A percentile compares a stretch with the other conserved stretches of the same genome.
phyloP scores from a whole-genome alignment of 768 basidiomycete species.

The Phallus indusiatus region DNA sequence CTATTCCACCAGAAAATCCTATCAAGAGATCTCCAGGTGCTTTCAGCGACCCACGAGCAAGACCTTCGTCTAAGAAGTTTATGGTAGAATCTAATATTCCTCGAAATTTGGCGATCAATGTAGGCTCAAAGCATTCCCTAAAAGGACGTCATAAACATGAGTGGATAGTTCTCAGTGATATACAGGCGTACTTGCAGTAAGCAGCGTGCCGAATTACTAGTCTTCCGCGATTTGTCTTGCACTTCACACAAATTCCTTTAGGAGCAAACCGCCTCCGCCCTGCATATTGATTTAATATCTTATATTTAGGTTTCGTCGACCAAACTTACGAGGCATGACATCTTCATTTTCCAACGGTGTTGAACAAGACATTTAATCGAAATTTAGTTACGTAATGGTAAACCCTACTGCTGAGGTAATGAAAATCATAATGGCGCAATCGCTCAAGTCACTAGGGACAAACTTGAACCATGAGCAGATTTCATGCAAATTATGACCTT shows the following conservation, averaged over 20 bases:
- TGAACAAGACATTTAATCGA: slow-evolving; percentile 33
- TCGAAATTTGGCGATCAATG: slow-evolving; percentile 55
- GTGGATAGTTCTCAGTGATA: neutral
- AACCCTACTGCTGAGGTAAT: neutral
- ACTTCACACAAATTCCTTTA: slow-evolving; percentile 61
- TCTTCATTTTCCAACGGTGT: slow-evolving; percentile 52
- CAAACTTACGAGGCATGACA: slow-evolving; percentile 57
- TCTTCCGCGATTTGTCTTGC: slow-evolving; percentile 55
- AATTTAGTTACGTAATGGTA: neutral
- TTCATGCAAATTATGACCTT: slow-evolving; percentile 31
- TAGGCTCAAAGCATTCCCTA: slow-evolving; percentile 59
- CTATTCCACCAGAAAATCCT: slow-evolving; percentile 71
- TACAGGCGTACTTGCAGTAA: slow-evolving; percentile 63
- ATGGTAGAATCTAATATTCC: slow-evolving; percentile 55
- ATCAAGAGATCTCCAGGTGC: slow-evolving; percentile 61
- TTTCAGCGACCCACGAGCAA: slow-evolving; percentile 47
- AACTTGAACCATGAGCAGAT: neutral
- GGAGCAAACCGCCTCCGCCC: slow-evolving; percentile 61
- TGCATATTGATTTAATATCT: slow-evolving; percentile 18
- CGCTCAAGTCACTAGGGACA: neutral
- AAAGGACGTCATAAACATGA: slow-evolving; percentile 3
- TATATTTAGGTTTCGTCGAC: neutral
- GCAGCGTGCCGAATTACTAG: slow-evolving; percentile 71
- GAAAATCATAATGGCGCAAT: slow-evolving; percentile 1
- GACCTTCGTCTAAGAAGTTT: slow-evolving; percentile 44